These are phyloP conservation scores for Trichoderma sp. DNA, from an alignment of 2,329 filamentous ascomycete genomes.

Conservation along the genomic window DNA sequence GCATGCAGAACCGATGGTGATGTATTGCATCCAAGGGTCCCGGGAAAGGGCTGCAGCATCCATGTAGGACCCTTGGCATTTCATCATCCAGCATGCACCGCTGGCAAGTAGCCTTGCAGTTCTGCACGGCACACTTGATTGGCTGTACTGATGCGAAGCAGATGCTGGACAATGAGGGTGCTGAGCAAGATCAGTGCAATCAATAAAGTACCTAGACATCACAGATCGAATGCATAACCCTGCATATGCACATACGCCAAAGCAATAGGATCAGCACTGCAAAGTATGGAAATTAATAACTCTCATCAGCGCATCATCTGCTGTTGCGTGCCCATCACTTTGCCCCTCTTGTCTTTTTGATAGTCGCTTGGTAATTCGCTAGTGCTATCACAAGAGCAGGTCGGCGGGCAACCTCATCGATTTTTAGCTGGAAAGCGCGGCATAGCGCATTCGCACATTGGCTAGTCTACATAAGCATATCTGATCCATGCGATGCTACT, in stretches of 20 bases:
- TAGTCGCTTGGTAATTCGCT: background rate
- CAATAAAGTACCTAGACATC: no score
- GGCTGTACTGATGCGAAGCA: background rate
- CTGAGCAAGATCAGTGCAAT: background rate
- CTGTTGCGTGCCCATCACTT: background rate
- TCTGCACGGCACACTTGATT: background rate
- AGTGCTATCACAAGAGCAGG: slow-evolving; percentile 10
- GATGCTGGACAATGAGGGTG: background rate
- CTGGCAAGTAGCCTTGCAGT: slow-evolving; percentile 15
- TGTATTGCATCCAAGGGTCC: background rate
- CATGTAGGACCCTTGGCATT: background rate
- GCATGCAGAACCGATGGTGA: background rate
- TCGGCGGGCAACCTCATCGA: background rate
- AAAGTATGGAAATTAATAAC: background rate
- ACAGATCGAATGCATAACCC: background rate
- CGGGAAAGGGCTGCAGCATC: slow-evolving; percentile 6
- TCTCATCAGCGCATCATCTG: background rate
- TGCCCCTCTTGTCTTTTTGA: background rate
- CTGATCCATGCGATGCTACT: background rate
- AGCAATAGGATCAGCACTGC: background rate
- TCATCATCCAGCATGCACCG: slow-evolving; percentile 17
- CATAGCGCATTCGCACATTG: background rate
- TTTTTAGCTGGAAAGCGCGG: background rate
- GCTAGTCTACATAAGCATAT: background rate
- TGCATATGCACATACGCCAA: background rate